A percentile compares a stretch with the other conserved stretches of the same genome.
phyloP scores from a whole-genome alignment of 352 stramenopile genomes.

The Globisporangium paroecandrum region DNA sequence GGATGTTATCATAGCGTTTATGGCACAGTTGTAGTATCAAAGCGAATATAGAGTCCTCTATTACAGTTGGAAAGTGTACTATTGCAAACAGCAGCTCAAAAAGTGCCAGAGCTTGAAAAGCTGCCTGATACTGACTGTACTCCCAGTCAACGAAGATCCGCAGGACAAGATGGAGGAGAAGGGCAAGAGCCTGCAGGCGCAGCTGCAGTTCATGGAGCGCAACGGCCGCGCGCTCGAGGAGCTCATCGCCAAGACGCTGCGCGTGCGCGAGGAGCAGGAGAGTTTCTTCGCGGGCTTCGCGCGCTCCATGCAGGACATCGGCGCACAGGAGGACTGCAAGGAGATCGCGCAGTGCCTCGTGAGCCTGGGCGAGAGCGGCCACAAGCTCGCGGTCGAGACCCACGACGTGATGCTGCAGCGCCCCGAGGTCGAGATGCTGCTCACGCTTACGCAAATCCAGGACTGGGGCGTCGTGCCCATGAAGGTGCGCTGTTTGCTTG shows the following conservation, averaged over 20 bases:
- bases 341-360: conserved; percentile 48
- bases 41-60: not conserved
- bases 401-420: conserved; percentile 76
- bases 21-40: not conserved
- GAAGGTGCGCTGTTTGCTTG: conserved; percentile 37
- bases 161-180: conserved; percentile 40
- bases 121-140: not conserved
- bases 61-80: not conserved
- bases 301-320: conserved; percentile 57
- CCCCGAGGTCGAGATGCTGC: conserved; percentile 65
- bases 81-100: not conserved
- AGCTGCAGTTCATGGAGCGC: conserved; percentile 81
- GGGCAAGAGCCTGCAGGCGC: conserved; percentile 39
- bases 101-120: not conserved
- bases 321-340: conserved; percentile 49
- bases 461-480: conserved; percentile 82
- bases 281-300: conserved; percentile 49
- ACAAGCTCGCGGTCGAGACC: conserved; percentile 58
- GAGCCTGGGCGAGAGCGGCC: conserved; percentile 41
- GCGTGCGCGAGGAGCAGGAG: conserved; percentile 65
- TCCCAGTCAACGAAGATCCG: not conserved
- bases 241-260: conserved; percentile 62
- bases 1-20: not conserved
- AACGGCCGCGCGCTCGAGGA: conserved; percentile 75
- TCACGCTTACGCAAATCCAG: conserved; percentile 70